A percentile compares a stretch with the other conserved stretches of the same genome.
These are phyloP conservation scores for Botrytis hyacinthi DNA, from an alignment of 2,329 filamentous ascomycete species.

Conservation along the genomic window DNA sequence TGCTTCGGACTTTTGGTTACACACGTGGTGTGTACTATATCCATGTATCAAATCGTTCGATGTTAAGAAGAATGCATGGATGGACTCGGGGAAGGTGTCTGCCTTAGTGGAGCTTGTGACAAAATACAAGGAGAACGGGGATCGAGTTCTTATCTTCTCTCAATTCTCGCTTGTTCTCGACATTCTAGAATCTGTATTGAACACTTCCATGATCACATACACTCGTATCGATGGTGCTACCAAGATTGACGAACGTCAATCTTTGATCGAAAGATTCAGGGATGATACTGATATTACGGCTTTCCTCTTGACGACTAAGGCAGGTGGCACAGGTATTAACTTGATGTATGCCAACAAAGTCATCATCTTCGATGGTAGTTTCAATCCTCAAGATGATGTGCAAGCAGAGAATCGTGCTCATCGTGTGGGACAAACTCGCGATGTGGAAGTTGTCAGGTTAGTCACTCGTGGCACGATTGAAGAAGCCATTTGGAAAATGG, in stretches of 20 bases:
- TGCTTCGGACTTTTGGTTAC: constrained; percentile 64
- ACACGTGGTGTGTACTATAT: constrained; percentile 63
- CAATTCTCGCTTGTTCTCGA: constrained; percentile 92
- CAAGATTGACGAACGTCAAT: constrained; percentile 77
- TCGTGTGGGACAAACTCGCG: constrained; percentile 83
- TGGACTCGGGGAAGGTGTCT: constrained; percentile 78
- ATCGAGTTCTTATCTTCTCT: constrained; percentile 86
- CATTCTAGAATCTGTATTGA: constrained; percentile 80
- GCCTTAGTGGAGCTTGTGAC: constrained; percentile 73
- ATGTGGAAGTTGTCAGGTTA: constrained; percentile 86
- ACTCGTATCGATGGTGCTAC: constrained; percentile 86
- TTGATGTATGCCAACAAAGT: constrained; percentile 95
- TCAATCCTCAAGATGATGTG: constrained; percentile 97
- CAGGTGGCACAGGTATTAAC: constrained; percentile 96
- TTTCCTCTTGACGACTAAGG: constrained; percentile 89
- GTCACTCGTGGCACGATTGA: constrained; percentile 83
- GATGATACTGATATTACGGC: constrained; percentile 74
- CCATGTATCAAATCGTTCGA: constrained; percentile 54
- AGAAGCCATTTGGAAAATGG: constrained; percentile 87
- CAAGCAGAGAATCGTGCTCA: constrained; percentile 97
- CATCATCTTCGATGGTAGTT: constrained; percentile 94
- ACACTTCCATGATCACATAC: constrained; percentile 69
- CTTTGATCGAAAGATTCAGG: constrained; percentile 85
- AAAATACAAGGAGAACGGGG: constrained; percentile 73
- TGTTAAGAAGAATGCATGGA: constrained; percentile 52